phyloP scores from a whole-genome alignment of 768 basidiomycete genomes.

The Mycena filopes region DNA sequence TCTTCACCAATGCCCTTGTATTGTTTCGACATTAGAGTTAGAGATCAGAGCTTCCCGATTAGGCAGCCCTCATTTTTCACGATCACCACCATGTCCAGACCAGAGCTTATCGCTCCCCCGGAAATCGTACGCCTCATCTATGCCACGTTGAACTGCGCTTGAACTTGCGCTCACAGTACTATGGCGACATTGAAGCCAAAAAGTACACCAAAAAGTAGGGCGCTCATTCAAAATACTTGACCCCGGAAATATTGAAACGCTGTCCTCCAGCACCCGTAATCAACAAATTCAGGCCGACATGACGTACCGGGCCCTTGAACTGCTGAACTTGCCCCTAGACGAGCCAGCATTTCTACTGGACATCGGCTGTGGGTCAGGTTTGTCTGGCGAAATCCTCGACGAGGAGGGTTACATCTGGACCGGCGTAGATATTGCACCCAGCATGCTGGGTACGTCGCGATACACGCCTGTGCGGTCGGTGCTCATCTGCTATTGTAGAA shows the following conservation, averaged over 20 bases:
- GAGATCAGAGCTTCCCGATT: neutral
- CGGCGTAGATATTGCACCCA: slow-evolving; percentile 94
- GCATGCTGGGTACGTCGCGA: slow-evolving; percentile 87
- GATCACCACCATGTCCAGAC: slow-evolving; percentile 75
- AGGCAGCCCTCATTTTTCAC: neutral
- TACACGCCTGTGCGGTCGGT: no score
- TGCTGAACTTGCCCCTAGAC: slow-evolving; percentile 83
- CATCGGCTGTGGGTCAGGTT: slow-evolving; percentile 96
- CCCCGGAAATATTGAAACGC: slow-evolving; percentile 25
- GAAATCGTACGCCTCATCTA: slow-evolving; percentile 77
- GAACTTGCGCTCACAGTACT: slow-evolving; percentile 70
- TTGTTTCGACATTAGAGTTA: slow-evolving; percentile 59
- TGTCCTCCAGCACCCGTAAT: slow-evolving; percentile 80
- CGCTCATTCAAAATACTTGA: slow-evolving; percentile 7
- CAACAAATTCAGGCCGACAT: slow-evolving; percentile 97
- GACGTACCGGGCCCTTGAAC: slow-evolving; percentile 95
- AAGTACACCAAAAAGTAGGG: slow-evolving; percentile 96
- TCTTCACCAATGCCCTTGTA: slow-evolving; percentile 94
- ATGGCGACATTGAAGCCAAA: slow-evolving; percentile 93
- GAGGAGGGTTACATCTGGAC: slow-evolving; percentile 95
- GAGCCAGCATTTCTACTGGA: slow-evolving; percentile 90
- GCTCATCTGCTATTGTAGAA: slow-evolving; percentile 60
- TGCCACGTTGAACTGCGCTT: neutral
- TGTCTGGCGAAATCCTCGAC: slow-evolving; percentile 96
- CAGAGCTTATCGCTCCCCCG: slow-evolving; percentile 89